Conservation (phyloP, 148 eudicot species). For the Rhododendron henanense region DNA sequence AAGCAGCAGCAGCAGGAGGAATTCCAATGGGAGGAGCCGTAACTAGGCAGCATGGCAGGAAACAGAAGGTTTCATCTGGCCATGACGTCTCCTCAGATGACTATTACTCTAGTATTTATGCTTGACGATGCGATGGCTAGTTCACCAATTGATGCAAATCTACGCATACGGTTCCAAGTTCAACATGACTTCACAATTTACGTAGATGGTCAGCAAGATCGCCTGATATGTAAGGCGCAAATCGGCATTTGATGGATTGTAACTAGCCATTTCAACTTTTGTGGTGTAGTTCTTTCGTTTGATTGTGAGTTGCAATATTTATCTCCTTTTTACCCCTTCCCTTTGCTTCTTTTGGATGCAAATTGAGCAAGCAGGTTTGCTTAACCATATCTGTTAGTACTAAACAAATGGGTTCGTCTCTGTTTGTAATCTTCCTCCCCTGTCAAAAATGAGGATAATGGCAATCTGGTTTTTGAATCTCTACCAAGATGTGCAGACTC, state of each 20-base stretch:
- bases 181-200: background rate
- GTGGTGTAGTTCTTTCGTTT: background rate
- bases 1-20: slow-evolving; percentile 5
- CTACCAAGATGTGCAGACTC: background rate
- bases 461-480: background rate
- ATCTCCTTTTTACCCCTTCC: background rate
- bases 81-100: background rate
- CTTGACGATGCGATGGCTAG: background rate
- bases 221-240: background rate
- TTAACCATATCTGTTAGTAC: background rate
- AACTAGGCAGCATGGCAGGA: slow-evolving; percentile 15
- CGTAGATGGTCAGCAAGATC: background rate
- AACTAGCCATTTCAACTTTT: background rate
- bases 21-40: background rate
- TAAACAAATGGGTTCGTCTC: background rate
- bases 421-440: background rate
- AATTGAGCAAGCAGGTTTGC: background rate
- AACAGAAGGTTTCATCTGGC: slow-evolving; percentile 9
- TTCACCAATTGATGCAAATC: background rate
- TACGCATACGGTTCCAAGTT: background rate
- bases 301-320: background rate
- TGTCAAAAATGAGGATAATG: background rate
- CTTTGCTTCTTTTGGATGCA: background rate
- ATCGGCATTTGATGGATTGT: background rate
- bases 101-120: background rate